Base-by-base conservation (phyloP, 2,329 filamentous ascomycete species). In the Aspergillus clavatus region DNA sequence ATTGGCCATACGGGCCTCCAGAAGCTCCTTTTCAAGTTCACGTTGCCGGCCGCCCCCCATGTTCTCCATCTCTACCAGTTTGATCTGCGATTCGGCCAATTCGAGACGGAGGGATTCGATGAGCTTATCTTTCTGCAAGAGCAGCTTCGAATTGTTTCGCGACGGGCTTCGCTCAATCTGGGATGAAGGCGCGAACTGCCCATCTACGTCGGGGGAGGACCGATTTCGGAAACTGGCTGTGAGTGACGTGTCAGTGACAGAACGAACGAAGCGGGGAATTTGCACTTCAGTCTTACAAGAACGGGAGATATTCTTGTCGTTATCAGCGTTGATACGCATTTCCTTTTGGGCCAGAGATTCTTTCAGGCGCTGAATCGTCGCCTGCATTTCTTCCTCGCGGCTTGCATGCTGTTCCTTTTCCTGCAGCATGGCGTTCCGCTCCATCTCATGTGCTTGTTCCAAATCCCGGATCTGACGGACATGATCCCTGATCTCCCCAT, bases 1-100 rank as follows among this genome's bases (percentile, higher is more conserved):
- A 63, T 97, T 98, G 55, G 89, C 86, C 86, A 97, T 93, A 59
- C 90, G 88, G 29, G 89, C 85, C 63, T 97, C 91, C 70, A 96
- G 83, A 42, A 97, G 79, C 53, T 87, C 81, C 58, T 86, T 85
- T 71, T 97, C 90, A n/a, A 97, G 80, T 67, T 95, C 89, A 55
- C 88, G 86, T 61, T 95, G 74, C 22, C 87, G 83, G 37, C 89
- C 89, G 42, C 90, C 91, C 42, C 89, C 91, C 68, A 87, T 83
- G 66, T 96, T 95, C 70, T 97, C 90, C 43, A 93, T 83, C 68
- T 97, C 91, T 22, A 95, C 86, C 21, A 96, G 77, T 69, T 95
- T 96, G 71, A 96, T 94, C 67, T 97, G 90, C 18, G 88, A 85
- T 68, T 97, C 93, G 35, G 93, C 91, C 39, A 98, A 79, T 66